Evolutionary conservation across 192 early-diverging fungal species (phyloP).

Genomic region (Umbelopsis isabellina): DNA sequence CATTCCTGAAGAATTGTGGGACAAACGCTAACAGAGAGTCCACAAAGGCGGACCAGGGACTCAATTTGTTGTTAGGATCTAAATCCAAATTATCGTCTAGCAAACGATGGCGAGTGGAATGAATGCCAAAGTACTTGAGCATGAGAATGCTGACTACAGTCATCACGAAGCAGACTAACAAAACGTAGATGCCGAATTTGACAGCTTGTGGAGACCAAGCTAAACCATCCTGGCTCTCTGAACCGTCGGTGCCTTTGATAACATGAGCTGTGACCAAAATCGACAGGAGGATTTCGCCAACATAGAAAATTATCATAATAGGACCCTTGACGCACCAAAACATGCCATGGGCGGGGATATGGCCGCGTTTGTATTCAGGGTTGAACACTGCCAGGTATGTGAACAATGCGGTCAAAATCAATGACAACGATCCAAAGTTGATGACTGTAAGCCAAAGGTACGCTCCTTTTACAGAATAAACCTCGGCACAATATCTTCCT

Average conservation of each 20-base stretch:
- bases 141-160: slow-evolving; percentile 28
- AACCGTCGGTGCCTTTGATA: slow-evolving; percentile 31
- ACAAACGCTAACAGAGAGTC: slow-evolving; percentile 40
- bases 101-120: not conserved
- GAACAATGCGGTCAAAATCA: slow-evolving; percentile 40
- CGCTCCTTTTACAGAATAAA: slow-evolving; percentile 38
- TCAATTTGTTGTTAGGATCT: slow-evolving; percentile 7
- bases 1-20: slow-evolving; percentile 33
- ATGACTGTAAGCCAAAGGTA: slow-evolving; percentile 42
- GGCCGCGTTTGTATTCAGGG: slow-evolving; percentile 26
- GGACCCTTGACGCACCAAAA: slow-evolving; percentile 44
- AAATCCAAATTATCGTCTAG: slow-evolving; percentile 14
- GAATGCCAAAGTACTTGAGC: slow-evolving; percentile 27
- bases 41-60: slow-evolving; percentile 25
- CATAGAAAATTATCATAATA: slow-evolving; percentile 36
- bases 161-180: slow-evolving; percentile 32
- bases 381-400: slow-evolving; percentile 40
- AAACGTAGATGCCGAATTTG: slow-evolving; percentile 32
- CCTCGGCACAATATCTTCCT: slow-evolving; percentile 36
- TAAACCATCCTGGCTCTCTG: slow-evolving; percentile 4
- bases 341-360: slow-evolving; percentile 33
- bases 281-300: slow-evolving; percentile 30
- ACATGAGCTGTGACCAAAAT: slow-evolving; percentile 18
- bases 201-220: slow-evolving; percentile 31
- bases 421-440: slow-evolving; percentile 37